Evolutionary conservation across 768 basidiomycete genomes (phyloP), one percentile per base, ranked within the genome.

Genomic region (Agaricus blazei): DNA sequence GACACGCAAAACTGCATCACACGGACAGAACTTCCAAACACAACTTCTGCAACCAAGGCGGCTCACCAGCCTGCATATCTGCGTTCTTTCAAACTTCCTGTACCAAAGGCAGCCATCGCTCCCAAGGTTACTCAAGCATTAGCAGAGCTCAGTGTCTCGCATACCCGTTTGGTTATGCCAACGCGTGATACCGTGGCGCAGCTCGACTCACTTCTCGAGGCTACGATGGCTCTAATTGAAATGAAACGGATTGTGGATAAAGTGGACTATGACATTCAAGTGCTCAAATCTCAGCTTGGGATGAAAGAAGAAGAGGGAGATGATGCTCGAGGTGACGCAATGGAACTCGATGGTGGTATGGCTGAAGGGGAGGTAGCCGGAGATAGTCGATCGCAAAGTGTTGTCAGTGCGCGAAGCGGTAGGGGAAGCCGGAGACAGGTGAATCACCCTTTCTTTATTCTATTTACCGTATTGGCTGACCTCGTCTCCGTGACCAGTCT

Each of bases 141-240:
- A 14, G 67, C 77, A 6, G 94, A 98, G 69, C 76, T 95, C 9
- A 86, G 87, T 12, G 72, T 97, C 9, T 78, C 79, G 14, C 76
- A 84, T 53, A 79, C 79, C 14, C 83, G 88, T 9, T 79, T 99
- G 48, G 90, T 96, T 58, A 98, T 98, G 93, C 97, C 97, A 15
- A 98, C 97, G 2, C 79, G 84, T 38, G 84, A 85, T 26, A 97
- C 93, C 60, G 76, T 86, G 51, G 75, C 79, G 51, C 82, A 81
- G 61, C 75, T 94, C 19, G 93, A 97, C 58, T 73, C 76, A 12
- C 69, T 98, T 14, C 64, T 95, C 44, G 84, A 87, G 4, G 83
- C 88, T 3, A 82, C 90, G 1, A 79, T 78, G 3, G 75, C 81
- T 11, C 70, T 98, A 63, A 78, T 96, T n/a, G 92, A 98, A 63